These are phyloP conservation scores for Extremus antarcticus DNA, from an alignment of 495 filamentous ascomycete genomes.

Conservation along the genomic window DNA sequence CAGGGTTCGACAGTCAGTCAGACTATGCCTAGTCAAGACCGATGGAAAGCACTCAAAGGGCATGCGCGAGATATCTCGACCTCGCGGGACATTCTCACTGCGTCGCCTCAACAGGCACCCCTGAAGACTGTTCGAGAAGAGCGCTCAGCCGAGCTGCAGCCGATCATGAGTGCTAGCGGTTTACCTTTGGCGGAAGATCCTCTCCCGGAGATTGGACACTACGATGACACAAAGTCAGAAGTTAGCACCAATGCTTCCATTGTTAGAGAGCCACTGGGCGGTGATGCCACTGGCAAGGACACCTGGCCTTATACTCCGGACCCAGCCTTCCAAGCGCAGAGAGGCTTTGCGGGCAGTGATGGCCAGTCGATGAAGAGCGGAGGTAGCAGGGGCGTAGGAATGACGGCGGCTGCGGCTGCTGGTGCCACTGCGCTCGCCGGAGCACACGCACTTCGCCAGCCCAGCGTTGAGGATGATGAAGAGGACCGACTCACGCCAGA, in stretches of 20 bases:
- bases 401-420: slow-evolving; percentile 37
- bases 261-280: slow-evolving; percentile 57
- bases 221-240: slow-evolving; percentile 54
- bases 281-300: slow-evolving; percentile 26
- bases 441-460: slow-evolving; percentile 3
- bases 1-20: slow-evolving; percentile 20
- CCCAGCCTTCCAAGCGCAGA: background rate
- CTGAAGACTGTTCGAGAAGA: slow-evolving; percentile 20
- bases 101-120: slow-evolving; percentile 8
- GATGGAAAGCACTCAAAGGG: slow-evolving; percentile 19
- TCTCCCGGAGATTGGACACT: slow-evolving; percentile 57
- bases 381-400: slow-evolving; percentile 40
- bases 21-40: slow-evolving; percentile 22
- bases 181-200: slow-evolving; percentile 50
- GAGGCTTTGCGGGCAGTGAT: slow-evolving; percentile 1
- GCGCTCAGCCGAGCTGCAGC: slow-evolving; percentile 27
- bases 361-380: slow-evolving; percentile 5
- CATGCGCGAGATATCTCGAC: slow-evolving; percentile 7
- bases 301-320: slow-evolving; percentile 18
- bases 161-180: slow-evolving; percentile 50
- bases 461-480: slow-evolving; percentile 12
- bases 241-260: slow-evolving; percentile 69
- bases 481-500: slow-evolving; percentile 6
- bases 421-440: slow-evolving; percentile 14
- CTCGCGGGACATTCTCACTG: background rate